These are phyloP conservation scores for Termitomyces sp. DNA, from an alignment of 1,284 basidiomycete genomes.

Conservation along the genomic window DNA sequence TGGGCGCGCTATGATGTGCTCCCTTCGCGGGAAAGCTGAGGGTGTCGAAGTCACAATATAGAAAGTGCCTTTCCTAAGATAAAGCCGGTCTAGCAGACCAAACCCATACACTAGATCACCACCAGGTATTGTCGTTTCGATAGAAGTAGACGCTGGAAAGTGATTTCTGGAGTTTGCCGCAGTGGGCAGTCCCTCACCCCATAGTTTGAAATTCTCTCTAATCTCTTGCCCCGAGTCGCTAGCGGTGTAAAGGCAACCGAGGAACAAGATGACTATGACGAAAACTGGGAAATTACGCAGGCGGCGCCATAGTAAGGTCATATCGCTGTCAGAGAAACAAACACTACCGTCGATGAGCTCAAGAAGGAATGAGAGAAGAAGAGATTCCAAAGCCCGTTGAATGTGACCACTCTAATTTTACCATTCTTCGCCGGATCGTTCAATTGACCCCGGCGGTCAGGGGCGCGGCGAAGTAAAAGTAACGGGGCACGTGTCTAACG, in stretches of 20 bases:
- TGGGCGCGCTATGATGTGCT: constrained; percentile 20
- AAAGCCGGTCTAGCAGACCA: constrained; percentile 22
- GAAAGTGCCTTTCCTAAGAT: constrained; percentile 23
- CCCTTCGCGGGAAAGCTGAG: constrained; percentile 16
- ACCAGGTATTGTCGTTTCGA: constrained; percentile 20
- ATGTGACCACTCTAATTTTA: neutral
- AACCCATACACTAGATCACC: constrained; percentile 18
- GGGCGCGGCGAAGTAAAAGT: neutral
- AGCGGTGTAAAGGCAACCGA: neutral
- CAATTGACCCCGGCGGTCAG: neutral
- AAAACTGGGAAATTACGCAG: neutral
- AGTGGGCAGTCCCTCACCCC: neutral
- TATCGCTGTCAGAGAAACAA: neutral
- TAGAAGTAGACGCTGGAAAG: constrained; percentile 4
- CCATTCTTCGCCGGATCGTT: neutral
- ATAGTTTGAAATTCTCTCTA: neutral
- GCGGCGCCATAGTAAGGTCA: neutral
- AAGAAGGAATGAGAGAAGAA: neutral
- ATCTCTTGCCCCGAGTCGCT: neutral
- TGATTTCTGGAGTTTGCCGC: neutral
- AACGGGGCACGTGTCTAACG: neutral
- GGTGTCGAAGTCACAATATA: constrained; percentile 21
- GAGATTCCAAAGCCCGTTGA: neutral
- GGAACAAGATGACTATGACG: neutral
- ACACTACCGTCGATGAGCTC: neutral